Conservation (phyloP, 1,139 yeast species). For the Saccharomyces hybrid region DNA sequence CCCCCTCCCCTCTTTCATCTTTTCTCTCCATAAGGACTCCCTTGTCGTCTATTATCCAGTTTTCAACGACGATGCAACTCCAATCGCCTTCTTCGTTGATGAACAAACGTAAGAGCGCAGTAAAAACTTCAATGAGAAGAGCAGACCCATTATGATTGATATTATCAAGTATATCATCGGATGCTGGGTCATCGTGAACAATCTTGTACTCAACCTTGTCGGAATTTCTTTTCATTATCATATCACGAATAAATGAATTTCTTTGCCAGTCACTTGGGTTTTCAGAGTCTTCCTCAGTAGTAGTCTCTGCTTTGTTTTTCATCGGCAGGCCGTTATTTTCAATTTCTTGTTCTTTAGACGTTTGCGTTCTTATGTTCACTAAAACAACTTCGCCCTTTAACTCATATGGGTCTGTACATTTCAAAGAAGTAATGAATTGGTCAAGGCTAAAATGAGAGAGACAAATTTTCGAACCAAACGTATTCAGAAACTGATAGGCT, state of each 20-base stretch:
- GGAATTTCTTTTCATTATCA: constrained; percentile 13
- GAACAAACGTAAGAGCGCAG: constrained; percentile 23
- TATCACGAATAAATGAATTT: constrained; percentile 14
- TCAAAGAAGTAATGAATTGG: constrained; percentile 24
- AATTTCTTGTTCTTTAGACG: constrained; percentile 6
- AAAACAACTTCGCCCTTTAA: constrained; percentile 26
- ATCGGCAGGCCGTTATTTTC: neutral
- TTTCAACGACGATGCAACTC: constrained; percentile 30
- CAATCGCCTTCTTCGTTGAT: constrained; percentile 32
- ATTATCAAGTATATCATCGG: constrained; percentile 31
- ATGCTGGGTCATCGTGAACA: constrained; percentile 24
- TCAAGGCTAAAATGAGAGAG: constrained; percentile 26
- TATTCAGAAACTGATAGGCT: constrained; percentile 26
- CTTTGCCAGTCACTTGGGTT: constrained; percentile 7
- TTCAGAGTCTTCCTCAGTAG: neutral
- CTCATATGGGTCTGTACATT: constrained; percentile 26
- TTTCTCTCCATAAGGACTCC: neutral
- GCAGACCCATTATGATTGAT: constrained; percentile 22
- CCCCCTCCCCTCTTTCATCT: neutral
- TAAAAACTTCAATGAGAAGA: constrained; percentile 25
- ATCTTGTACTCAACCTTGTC: constrained; percentile 15
- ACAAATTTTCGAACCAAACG: constrained; percentile 23
- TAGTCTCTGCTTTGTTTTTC: neutral
- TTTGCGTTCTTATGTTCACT: constrained; percentile 29
- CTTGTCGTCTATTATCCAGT: constrained; percentile 14